phyloP scores from a whole-genome alignment of 345 rosid species.

The Eucalyptus polybractea region DNA sequence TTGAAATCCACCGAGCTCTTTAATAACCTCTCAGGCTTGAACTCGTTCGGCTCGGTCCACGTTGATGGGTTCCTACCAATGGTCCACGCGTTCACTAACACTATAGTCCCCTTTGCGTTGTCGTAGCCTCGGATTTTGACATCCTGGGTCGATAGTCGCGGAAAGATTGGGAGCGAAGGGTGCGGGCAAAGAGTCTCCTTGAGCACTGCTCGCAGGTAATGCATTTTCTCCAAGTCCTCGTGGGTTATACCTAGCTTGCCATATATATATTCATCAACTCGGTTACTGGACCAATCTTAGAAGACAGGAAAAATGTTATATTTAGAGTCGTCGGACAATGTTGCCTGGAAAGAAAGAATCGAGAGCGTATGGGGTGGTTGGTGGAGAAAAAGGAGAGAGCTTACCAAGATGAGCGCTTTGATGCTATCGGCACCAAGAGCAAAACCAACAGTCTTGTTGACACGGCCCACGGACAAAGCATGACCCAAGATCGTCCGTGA shows the following conservation, averaged over 20 bases:
- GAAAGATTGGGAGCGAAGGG: slow-evolving; percentile 25
- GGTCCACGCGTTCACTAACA: slow-evolving; percentile 8
- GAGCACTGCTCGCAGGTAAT: slow-evolving; percentile 17
- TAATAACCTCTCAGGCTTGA: slow-evolving; percentile 24
- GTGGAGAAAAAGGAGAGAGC: neutral
- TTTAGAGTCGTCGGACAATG: neutral
- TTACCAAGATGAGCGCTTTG: slow-evolving; percentile 17
- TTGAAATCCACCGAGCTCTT: slow-evolving; percentile 2
- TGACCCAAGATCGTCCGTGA: too few species aligned
- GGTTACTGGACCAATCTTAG: neutral
- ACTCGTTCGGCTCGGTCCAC: slow-evolving; percentile 13
- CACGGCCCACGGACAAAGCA: too few species aligned
- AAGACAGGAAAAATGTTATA: too few species aligned
- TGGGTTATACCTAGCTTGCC: neutral
- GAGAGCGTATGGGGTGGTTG: neutral
- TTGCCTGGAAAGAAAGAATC: neutral
- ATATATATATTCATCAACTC: neutral
- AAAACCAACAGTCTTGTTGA: neutral
- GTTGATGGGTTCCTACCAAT: slow-evolving; percentile 17
- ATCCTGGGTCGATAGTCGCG: slow-evolving; percentile 4
- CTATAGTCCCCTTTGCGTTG: slow-evolving; percentile 4
- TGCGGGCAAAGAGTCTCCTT: slow-evolving; percentile 18
- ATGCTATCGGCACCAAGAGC: neutral
- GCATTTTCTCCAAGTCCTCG: neutral
- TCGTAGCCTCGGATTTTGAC: slow-evolving; percentile 9